Evolutionary conservation across 129 eudicot species (phyloP).

Genomic region (Artemisia annua): DNA sequence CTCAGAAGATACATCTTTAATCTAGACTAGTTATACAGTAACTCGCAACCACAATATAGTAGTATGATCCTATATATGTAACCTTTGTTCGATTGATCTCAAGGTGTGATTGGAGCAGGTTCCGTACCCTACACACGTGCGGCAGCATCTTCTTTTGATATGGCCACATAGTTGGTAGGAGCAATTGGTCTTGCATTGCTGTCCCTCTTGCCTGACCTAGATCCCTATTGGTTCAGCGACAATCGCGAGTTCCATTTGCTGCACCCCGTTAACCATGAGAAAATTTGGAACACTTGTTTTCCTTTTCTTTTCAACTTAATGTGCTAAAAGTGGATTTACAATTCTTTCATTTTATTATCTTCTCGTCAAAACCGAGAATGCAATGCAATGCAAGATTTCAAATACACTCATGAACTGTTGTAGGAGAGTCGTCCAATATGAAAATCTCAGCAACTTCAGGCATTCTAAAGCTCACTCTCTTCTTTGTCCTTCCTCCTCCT

Average conservation of each 20-base stretch:
- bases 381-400: background rate
- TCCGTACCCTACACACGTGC: constrained; percentile 73
- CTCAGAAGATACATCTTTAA: constrained; percentile 23
- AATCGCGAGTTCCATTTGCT: constrained; percentile 63
- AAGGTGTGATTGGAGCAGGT: constrained; percentile 64
- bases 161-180: constrained; percentile 71
- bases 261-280: background rate
- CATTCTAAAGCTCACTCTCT: constrained; percentile 54
- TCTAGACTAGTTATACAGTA: constrained; percentile 26
- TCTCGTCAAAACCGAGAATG: background rate
- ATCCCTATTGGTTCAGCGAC: constrained; percentile 76
- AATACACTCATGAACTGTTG: background rate
- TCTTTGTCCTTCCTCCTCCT: constrained; percentile 30
- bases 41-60: background rate
- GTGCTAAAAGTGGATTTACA: background rate
- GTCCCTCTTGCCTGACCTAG: constrained; percentile 71
- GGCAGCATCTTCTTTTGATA: constrained; percentile 76
- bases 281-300: background rate
- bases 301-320: background rate
- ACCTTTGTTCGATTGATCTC: constrained; percentile 14
- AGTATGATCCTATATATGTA: constrained; percentile 30
- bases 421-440: constrained; percentile 25
- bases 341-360: background rate
- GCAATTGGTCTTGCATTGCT: constrained; percentile 56
- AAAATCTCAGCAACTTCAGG: constrained; percentile 56